These are phyloP conservation scores for Termitomyces bulborhizus DNA, from an alignment of 768 basidiomycete species.

Conservation along the genomic window DNA sequence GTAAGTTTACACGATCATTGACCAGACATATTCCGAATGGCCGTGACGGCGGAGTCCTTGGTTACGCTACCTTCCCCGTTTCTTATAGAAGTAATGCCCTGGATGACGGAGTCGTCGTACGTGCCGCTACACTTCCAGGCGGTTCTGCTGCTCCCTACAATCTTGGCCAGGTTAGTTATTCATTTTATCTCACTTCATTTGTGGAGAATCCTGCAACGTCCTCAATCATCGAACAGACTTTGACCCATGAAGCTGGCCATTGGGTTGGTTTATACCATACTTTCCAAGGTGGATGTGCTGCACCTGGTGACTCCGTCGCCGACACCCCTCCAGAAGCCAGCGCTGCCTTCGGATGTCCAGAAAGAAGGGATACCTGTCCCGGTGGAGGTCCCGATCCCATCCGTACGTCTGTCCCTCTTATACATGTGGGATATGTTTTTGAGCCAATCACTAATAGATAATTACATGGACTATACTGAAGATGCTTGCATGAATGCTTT, in stretches of 20 bases:
- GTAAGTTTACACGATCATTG: neutral
- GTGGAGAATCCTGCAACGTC: neutral
- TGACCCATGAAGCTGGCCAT: constrained; percentile 50
- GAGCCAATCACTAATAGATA: neutral
- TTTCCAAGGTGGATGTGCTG: constrained; percentile 44
- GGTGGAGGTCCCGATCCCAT: neutral
- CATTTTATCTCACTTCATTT: neutral
- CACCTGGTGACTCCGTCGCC: constrained; percentile 34
- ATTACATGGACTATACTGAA: neutral
- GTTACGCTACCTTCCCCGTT: neutral
- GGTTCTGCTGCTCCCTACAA: constrained; percentile 30
- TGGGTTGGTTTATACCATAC: constrained; percentile 58
- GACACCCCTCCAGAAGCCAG: constrained; percentile 44
- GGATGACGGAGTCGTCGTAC: neutral
- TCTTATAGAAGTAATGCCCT: neutral
- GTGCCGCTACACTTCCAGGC: neutral
- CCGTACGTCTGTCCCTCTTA: neutral
- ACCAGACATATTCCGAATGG: neutral
- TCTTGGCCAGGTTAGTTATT: constrained; percentile 27
- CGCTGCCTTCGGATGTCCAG: constrained; percentile 30
- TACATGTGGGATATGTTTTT: neutral
- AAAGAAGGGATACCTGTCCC: constrained; percentile 28
- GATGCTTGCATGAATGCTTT: neutral
- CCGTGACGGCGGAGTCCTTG: neutral
- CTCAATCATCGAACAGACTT: constrained; percentile 23